These are phyloP conservation scores for Thelonectria discophora DNA, from an alignment of 2,329 filamentous ascomycete species.

Conservation along the genomic window DNA sequence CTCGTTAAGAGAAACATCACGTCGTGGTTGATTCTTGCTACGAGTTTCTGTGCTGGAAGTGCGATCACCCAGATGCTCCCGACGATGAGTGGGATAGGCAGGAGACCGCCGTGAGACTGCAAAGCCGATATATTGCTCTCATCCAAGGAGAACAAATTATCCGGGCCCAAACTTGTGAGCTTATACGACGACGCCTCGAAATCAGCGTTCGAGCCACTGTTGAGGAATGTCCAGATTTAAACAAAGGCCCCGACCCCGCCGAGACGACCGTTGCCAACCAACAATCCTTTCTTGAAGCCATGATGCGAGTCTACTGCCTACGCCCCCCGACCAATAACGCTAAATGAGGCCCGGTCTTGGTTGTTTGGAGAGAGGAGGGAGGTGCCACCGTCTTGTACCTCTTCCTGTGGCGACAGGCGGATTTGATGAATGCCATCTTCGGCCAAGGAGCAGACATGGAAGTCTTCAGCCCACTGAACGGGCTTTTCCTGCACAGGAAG, in stretches of 20 bases:
- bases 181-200: background rate
- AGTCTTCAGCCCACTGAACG: conserved; percentile 6
- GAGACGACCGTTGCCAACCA: background rate
- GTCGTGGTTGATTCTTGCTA: background rate
- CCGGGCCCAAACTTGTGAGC: background rate
- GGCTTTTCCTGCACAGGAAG: background rate
- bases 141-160: background rate
- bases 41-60: background rate
- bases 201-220: background rate
- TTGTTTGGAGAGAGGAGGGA: background rate
- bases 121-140: background rate
- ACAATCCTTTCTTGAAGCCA: conserved; percentile 3
- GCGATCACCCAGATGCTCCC: background rate
- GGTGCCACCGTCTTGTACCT: background rate
- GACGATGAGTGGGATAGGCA: background rate
- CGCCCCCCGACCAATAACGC: background rate
- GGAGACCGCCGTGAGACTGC: background rate
- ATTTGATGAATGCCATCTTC: conserved; percentile 13
- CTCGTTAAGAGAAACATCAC: background rate
- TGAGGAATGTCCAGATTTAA: background rate
- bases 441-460: background rate
- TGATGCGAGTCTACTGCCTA: background rate
- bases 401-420: background rate
- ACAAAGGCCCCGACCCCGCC: background rate
- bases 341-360: conserved; percentile 7